These are phyloP conservation scores for Boletus bicolor DNA, from an alignment of 768 basidiomycete genomes.

Conservation along the genomic window DNA sequence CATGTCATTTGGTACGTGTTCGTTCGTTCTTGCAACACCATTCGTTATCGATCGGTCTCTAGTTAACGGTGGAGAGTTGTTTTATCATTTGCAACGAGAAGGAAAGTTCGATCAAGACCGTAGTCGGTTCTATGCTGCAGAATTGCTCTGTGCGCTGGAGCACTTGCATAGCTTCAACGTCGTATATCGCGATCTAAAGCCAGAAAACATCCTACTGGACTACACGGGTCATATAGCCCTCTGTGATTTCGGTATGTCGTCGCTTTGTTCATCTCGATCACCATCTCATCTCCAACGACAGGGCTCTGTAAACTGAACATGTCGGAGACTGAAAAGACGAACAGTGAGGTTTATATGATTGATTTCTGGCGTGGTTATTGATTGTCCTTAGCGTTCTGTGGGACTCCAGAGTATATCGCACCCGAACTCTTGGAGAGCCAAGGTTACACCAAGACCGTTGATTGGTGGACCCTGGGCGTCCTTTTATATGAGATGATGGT, in stretches of 20 bases:
- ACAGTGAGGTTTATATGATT: slow-evolving; percentile 55
- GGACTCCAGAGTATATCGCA: slow-evolving; percentile 98
- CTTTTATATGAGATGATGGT: slow-evolving; percentile 97
- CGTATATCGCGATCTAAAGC: slow-evolving; percentile 96
- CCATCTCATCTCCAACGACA: slow-evolving; percentile 20
- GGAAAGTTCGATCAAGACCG: slow-evolving; percentile 93
- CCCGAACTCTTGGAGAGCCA: slow-evolving; percentile 95
- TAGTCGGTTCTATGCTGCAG: slow-evolving; percentile 97
- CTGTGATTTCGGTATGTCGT: slow-evolving; percentile 81
- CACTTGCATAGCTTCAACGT: slow-evolving; percentile 98
- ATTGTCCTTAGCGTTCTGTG: slow-evolving; percentile 76
- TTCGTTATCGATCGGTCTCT: background rate
- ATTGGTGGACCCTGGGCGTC: slow-evolving; percentile 99
- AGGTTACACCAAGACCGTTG: slow-evolving; percentile 97
- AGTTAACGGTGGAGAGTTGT: slow-evolving; percentile 98
- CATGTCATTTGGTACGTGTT: slow-evolving; percentile 82
- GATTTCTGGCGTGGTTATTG: background rate
- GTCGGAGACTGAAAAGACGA: slow-evolving; percentile 96
- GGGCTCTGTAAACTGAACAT: slow-evolving; percentile 95
- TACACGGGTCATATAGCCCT: slow-evolving; percentile 97
- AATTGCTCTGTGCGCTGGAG: slow-evolving; percentile 90
- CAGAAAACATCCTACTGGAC: slow-evolving; percentile 96
- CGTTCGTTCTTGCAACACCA: too few relatives aligned
- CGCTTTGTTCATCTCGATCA: background rate
- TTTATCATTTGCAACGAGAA: slow-evolving; percentile 96